Evolutionary conservation across 352 stramenopile genomes (phyloP), one percentile per base, ranked within the genome.

Genomic region (Globisporangium recalcitrans): DNA sequence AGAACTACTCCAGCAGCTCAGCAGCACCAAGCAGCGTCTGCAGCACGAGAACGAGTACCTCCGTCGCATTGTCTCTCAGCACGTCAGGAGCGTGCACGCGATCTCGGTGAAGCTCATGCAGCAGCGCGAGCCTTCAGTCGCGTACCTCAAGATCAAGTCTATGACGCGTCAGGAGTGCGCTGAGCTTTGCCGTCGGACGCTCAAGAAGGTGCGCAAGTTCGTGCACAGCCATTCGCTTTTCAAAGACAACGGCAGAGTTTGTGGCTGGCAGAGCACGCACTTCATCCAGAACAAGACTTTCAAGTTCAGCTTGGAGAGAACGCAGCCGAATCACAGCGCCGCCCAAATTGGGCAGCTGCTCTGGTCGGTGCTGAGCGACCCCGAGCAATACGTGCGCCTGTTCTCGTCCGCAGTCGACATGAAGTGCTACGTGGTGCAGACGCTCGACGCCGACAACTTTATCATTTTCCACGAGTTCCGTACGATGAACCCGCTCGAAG

Each of bases 371-470:
- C 9, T 68, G 46, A 9, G 26, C 26, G 29, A 58, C 22, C 62
- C 62, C 16, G 22, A 26, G 21, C 46, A 19, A n/a, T 58, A 58
- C 8, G 26, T 16, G 5, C 22, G 13, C 0, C 29, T 68, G 16
- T 52, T 63, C 55, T 62, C 62, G 31, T 2, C 9, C 1, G 54
- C 48, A 4, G 34, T 63, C 32, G 56, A 52, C 11, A 63, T 62
- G 54, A 58, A 49, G 27, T 63, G 46, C 54, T 29, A 27, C 32
- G 11, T 62, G 46, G 14, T 68, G 5, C 62, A 68, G 21, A 10
- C 19, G 9, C 14, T 68, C n/a, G 62, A 68, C 40, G 54, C 26
- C 13, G 62, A 68, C 54, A 68, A 58, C 49, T 16, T 59, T 19
- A 49, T 68, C 24, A 38, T 58, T 1, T 40, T 62, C 36, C 62